Conservation (phyloP, 257 asterid genomes). For the Handroanthus guayacan region DNA sequence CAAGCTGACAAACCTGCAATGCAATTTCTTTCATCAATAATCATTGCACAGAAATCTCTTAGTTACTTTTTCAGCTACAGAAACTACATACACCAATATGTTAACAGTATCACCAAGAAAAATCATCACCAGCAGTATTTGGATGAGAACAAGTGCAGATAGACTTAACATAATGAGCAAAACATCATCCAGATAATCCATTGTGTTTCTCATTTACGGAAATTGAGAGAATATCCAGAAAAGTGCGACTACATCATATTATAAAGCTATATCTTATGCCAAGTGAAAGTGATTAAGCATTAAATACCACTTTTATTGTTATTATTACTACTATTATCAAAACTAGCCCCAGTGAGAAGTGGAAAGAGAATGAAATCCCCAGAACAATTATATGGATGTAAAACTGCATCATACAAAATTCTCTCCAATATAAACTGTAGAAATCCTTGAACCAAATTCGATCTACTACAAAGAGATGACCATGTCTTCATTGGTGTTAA, state of each 20-base stretch:
- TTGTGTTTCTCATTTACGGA: constrained; percentile 23
- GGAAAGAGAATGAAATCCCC: constrained; percentile 19
- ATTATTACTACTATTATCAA: not conserved
- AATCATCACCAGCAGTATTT: constrained; percentile 10
- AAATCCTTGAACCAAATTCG: constrained; percentile 1
- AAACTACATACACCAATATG: constrained; percentile 14
- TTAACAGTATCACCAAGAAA: constrained; percentile 10
- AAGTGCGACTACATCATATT: constrained; percentile 10
- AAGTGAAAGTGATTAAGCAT: constrained; percentile 22
- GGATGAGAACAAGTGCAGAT: constrained; percentile 4
- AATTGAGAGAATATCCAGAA: constrained; percentile 7
- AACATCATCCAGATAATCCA: constrained; percentile 21
- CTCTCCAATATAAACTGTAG: not conserved
- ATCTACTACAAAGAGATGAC: constrained; percentile 21
- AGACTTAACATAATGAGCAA: constrained; percentile 7
- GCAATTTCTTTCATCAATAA: constrained; percentile 45
- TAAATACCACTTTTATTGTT: constrained; percentile 3
- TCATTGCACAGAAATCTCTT: constrained; percentile 19
- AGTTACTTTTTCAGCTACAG: constrained; percentile 4
- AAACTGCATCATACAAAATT: constrained; percentile 17
- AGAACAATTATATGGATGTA: constrained; percentile 6
- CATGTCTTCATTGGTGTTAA: not conserved
- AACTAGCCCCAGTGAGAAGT: not conserved
- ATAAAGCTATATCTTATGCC: constrained; percentile 11
- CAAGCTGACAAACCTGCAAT: constrained; percentile 93